phyloP scores from a whole-genome alignment of 495 filamentous ascomycete genomes.

The Neurospora sp. region DNA sequence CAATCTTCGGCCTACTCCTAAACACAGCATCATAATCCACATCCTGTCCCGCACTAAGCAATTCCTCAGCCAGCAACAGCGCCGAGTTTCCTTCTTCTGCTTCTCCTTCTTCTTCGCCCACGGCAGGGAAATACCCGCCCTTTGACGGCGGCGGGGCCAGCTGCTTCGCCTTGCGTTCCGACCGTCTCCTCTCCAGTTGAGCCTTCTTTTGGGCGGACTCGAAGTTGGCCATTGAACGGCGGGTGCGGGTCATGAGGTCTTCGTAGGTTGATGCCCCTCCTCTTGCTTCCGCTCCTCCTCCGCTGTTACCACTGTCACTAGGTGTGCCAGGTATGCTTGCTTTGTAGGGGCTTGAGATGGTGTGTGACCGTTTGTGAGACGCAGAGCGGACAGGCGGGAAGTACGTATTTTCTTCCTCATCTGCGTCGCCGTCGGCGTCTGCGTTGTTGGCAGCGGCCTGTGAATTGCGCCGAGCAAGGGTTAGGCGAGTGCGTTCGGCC shows the following conservation, averaged over 20 bases:
- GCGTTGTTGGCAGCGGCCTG: constrained; percentile 15
- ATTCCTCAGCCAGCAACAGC: constrained; percentile 18
- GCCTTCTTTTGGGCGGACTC: constrained; percentile 42
- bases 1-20: constrained; percentile 71
- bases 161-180: constrained; percentile 34
- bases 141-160: constrained; percentile 1
- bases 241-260: constrained; percentile 62
- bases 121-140: constrained; percentile 28
- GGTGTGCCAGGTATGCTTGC: background rate
- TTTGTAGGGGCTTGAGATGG: constrained; percentile 8
- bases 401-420: constrained; percentile 7
- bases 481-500: constrained; percentile 43
- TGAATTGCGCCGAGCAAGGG: constrained; percentile 35
- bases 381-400: constrained; percentile 4
- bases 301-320: background rate
- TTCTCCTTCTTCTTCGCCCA: constrained; percentile 27
- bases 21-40: constrained; percentile 83
- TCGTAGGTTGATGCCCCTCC: constrained; percentile 16
- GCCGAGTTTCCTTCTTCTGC: constrained; percentile 11
- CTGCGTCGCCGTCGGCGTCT: constrained; percentile 20
- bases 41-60: constrained; percentile 45
- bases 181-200: constrained; percentile 47
- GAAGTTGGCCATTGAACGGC: constrained; percentile 68
- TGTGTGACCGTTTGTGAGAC: constrained; percentile 16
- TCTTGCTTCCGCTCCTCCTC: background rate